Evolutionary conservation across 2,329 filamentous ascomycete species (phyloP), one percentile per base, ranked within the genome.

Genomic region (Nothopassalora personata): DNA sequence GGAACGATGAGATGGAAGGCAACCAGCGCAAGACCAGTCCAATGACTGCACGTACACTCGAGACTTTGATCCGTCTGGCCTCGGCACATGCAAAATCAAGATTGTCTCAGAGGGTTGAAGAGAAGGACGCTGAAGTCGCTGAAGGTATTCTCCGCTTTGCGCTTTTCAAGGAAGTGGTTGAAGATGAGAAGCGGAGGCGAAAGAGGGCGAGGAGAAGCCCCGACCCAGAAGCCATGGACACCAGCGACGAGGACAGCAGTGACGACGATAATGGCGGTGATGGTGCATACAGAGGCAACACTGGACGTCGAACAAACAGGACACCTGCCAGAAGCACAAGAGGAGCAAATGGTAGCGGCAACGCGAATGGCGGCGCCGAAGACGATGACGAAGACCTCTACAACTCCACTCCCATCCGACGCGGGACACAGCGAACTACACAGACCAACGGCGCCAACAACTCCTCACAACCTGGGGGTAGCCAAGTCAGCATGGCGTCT

Each of bases 51-150:
- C 90, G 94, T 86, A 97, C 93, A 1, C 81, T 99, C 15, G 94
- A 99, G 76, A 99, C 94, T 0, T 82, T 99, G n/a, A 97, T 99
- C 72, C 94, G 94, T 86, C 82, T 99, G 18, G 90, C 94, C 5
- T 97, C 93, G 0, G 94, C 94, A 1, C 94, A 99, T 68, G 94
- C 94, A 61, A 99, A 97, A 76, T 85, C 92, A 6, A 86, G 94
- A 31, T 80, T 99, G 6, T 96, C 91, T 0, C 91, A 85, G 70
- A 82, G 90, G 45, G 91, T 99, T 2, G 92, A 97, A 65, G 89
- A 96, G 72, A 86, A 87, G 57, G 94, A 99, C 73, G 92, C 93
- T 1, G 78, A 89, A 55, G 87, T 91, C 34, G 94, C 94, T 9
- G 93, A 99, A 73, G 83, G 86, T 8, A 96, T 99, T 65, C 78